Base-by-base conservation (phyloP, 345 rosid genomes). In the Rhodamnia rubescens region DNA sequence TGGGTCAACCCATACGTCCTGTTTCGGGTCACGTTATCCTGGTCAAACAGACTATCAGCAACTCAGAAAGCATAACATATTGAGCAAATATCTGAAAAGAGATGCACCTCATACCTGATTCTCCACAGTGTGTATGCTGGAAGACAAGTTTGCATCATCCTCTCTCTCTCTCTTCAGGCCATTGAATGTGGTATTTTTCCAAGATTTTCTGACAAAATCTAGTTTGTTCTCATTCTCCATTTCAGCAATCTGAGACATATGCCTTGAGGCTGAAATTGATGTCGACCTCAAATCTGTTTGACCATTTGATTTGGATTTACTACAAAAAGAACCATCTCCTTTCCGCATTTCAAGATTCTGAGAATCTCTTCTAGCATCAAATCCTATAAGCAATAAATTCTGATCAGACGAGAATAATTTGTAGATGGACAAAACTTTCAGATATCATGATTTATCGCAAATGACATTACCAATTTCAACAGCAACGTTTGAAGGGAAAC, bases 1-100 rank as follows among this genome's bases (percentile, higher is more conserved):
- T 92, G 98, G 5, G 91, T 89, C 87, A 93, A 88, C 58, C 90
- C 85, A 86, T 88, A 87, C 84, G 86, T 51, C 40, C 91, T 87
- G 84, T 87, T 91, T 82, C 89, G 91, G 18, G 88, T 54, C 85
- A 84, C 88, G 26, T 86, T 91, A 49, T 87, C 90, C 95, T 93
- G 89, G 75, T 85, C 49, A 86, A 86, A 53, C 56, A 64, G 27
- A 81, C 53, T 8, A 55, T 88, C 85, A 86, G 86, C 78, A 69
- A 69, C 78, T 69, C 78, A 18, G 22, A 51, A 49, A 27, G 44
- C 21, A 80, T 56, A 27, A 64, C 40, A 51, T 24, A 32, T 32
- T 69, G 78, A 32, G 44, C 78, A 32, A 32, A 18, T 36, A 69
- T 69, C 78, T 61, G 69, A 61, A 86, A 64, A 52, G 52, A 22